Evolutionary conservation across 2,329 filamentous ascomycete species (phyloP).

Genomic region (Pseudofabraea citricarpa): DNA sequence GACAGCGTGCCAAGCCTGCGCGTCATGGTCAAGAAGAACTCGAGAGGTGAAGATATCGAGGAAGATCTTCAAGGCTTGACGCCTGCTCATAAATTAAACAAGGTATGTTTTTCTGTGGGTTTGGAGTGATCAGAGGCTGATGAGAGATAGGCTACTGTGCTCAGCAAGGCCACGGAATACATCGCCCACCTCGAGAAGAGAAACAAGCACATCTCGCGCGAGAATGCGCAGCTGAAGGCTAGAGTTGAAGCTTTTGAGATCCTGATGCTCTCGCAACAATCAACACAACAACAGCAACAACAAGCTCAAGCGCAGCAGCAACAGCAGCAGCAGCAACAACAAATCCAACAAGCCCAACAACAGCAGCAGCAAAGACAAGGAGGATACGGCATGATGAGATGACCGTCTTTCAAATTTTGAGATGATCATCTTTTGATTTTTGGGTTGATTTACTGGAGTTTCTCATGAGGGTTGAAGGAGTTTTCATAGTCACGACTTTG

Average conservation of each 20-base stretch:
- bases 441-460: too few species aligned
- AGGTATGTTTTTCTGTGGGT: slow-evolving; percentile 39
- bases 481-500: too few species aligned
- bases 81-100: slow-evolving; percentile 66
- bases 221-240: slow-evolving; percentile 73
- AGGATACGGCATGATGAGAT: too few species aligned
- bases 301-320: slow-evolving; percentile 1
- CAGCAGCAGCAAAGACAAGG: neutral
- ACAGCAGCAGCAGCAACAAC: slow-evolving; percentile 1
- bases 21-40: slow-evolving; percentile 39
- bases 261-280: slow-evolving; percentile 58
- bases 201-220: slow-evolving; percentile 75
- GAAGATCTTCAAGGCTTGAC: slow-evolving; percentile 56
- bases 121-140: too few species aligned
- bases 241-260: slow-evolving; percentile 75
- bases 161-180: slow-evolving; percentile 94
- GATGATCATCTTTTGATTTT: too few species aligned
- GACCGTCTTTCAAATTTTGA: too few species aligned
- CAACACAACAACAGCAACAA: slow-evolving; percentile 7
- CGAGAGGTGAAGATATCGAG: slow-evolving; percentile 51
- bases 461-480: too few species aligned
- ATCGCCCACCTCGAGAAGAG: slow-evolving; percentile 90
- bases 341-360: neutral
- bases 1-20: slow-evolving; percentile 70
- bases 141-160: slow-evolving; percentile 46